Conservation (phyloP, 2,329 filamentous ascomycete genomes). For the Diaporthe citrichinensis region DNA sequence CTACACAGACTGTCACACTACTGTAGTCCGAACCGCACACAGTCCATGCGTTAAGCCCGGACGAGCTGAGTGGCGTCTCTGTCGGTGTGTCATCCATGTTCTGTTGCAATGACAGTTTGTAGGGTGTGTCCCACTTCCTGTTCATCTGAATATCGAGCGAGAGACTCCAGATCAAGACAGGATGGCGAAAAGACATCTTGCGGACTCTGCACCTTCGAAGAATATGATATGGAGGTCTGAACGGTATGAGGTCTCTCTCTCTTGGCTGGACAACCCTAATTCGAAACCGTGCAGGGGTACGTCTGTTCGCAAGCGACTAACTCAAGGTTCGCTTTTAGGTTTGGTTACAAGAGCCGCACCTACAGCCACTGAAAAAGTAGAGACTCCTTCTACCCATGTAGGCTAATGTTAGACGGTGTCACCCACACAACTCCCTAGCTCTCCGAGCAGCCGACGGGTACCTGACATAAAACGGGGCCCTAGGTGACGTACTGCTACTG, state of each 20-base stretch:
- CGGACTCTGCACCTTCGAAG: neutral
- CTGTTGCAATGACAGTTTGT: neutral
- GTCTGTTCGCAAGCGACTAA: conserved; percentile 14
- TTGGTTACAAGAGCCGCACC: conserved; percentile 18
- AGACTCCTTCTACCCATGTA: neutral
- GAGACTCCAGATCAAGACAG: neutral
- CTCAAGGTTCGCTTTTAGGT: neutral
- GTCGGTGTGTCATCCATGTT: neutral
- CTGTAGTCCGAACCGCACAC: neutral
- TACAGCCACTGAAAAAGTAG: neutral
- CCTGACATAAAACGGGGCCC: neutral
- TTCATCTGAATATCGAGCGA: neutral
- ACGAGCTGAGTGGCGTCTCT: neutral
- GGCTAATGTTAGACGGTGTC: neutral
- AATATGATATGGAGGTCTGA: neutral
- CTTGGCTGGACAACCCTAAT: neutral
- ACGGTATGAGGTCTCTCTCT: neutral
- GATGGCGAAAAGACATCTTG: neutral
- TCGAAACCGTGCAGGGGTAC: conserved; percentile 15
- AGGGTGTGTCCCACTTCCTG: neutral
- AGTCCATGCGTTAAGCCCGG: neutral
- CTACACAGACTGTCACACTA: conserved; percentile 1
- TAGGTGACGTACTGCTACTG: neutral
- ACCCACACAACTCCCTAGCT: neutral
- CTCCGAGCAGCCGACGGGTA: conserved; percentile 4